These are phyloP conservation scores for Naganishia liquefaciens DNA, from an alignment of 1,284 basidiomycete genomes.

Conservation along the genomic window DNA sequence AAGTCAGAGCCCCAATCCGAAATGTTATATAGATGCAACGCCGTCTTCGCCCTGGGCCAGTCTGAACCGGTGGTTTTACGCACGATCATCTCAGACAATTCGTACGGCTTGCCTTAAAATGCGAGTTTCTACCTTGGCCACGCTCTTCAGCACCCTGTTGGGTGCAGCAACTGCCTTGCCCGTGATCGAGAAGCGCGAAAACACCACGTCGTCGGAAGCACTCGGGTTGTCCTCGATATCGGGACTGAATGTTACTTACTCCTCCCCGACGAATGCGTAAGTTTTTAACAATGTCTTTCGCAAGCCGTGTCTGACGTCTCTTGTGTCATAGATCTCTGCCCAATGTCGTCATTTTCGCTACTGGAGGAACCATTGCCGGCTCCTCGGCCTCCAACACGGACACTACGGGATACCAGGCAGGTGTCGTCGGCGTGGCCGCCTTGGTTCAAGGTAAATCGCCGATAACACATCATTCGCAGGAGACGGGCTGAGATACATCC, in stretches of 20 bases:
- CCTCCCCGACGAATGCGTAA: constrained; percentile 35
- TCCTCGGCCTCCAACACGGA: constrained; percentile 32
- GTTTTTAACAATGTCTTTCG: neutral
- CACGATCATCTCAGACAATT: no score
- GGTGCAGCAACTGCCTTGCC: constrained; percentile 11
- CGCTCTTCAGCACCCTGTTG: neutral
- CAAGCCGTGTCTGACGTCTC: neutral
- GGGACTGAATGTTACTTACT: constrained; percentile 38
- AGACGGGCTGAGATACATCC: neutral
- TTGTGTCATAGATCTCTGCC: constrained; percentile 34
- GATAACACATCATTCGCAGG: no score
- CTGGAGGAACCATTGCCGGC: constrained; percentile 43
- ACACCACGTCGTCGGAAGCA: neutral
- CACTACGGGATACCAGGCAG: constrained; percentile 35
- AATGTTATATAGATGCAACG: neutral
- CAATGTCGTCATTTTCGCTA: constrained; percentile 39
- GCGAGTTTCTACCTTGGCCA: constrained; percentile 13
- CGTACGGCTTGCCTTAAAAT: neutral
- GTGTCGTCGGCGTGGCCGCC: constrained; percentile 38
- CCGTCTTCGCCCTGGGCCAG: neutral
- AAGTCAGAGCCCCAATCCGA: neutral
- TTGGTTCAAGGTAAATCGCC: constrained; percentile 33
- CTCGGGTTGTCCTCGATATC: constrained; percentile 16
- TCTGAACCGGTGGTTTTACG: no score
- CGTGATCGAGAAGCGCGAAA: constrained; percentile 15